Conservation (phyloP, 1,284 basidiomycete genomes). For the Sporisorium iseilematis-ciliati region DNA sequence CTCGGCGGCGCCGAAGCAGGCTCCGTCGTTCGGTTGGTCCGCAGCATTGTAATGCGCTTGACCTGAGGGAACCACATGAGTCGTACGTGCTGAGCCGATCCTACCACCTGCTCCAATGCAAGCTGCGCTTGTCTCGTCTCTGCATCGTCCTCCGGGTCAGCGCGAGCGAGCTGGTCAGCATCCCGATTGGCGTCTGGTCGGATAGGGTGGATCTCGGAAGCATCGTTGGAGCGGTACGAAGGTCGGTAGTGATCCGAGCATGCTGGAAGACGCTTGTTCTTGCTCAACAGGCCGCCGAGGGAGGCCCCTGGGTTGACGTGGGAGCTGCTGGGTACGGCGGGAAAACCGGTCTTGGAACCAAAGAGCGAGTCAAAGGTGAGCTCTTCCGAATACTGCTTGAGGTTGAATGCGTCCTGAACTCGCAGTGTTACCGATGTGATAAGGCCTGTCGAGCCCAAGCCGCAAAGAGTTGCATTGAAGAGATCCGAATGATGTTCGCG, state of each 20-base stretch:
- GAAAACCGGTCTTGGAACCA: conserved; percentile 70
- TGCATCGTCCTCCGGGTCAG: conserved; percentile 52
- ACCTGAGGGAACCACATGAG: conserved; percentile 95
- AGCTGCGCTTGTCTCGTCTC: conserved; percentile 73
- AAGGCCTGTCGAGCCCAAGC: conserved; percentile 91
- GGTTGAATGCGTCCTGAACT: conserved; percentile 84
- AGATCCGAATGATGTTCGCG: conserved; percentile 78
- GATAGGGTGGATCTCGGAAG: conserved; percentile 51
- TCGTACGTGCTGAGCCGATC: conserved; percentile 84
- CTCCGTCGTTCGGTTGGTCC: conserved; percentile 80
- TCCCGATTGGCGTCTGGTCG: conserved; percentile 15
- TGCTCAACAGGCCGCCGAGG: conserved; percentile 55
- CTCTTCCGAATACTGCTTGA: conserved; percentile 82
- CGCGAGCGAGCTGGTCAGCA: conserved; percentile 28
- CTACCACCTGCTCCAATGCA: conserved; percentile 69
- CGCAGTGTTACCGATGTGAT: conserved; percentile 83
- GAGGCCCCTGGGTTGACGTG: conserved; percentile 28
- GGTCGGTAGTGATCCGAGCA: conserved; percentile 38
- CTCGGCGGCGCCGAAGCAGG: conserved; percentile 19
- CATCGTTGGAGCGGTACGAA: conserved; percentile 18
- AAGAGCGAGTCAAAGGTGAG: conserved; percentile 76
- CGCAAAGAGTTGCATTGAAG: conserved; percentile 92
- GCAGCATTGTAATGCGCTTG: conserved; percentile 79
- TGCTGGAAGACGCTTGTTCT: conserved; percentile 51
- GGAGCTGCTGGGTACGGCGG: conserved; percentile 23